phyloP scores from a whole-genome alignment of 331 rosid species.

The Quercus phellos region DNA sequence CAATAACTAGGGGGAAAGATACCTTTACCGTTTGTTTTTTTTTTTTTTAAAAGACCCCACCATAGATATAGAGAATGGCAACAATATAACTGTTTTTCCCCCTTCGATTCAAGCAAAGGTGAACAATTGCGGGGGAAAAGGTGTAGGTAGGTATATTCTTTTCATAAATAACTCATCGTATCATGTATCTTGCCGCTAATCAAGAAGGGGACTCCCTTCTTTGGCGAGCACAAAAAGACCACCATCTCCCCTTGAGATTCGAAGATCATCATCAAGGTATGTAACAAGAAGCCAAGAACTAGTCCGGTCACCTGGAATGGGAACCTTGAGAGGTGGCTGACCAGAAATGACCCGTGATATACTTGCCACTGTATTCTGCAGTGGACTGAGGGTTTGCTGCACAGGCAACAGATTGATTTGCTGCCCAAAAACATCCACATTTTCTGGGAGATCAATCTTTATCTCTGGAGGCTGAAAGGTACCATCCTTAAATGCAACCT shows the following conservation, averaged over 20 bases:
- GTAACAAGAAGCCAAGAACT: constrained; percentile 86
- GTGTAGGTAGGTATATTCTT: constrained; percentile 7
- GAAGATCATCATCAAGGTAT: constrained; percentile 72
- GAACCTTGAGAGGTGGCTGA: constrained; percentile 73
- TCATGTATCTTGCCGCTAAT: constrained; percentile 34
- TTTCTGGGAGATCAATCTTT: constrained; percentile 73
- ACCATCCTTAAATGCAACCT: constrained; percentile 94
- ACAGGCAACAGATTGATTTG: constrained; percentile 53
- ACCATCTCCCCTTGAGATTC: constrained; percentile 95
- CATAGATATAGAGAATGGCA: constrained; percentile 12
- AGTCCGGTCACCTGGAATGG: constrained; percentile 83
- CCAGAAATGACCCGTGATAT: constrained; percentile 70
- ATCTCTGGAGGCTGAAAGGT: constrained; percentile 77
- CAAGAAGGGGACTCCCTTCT: constrained; percentile 78
- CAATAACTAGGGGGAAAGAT: no score
- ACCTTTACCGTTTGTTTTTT: no score
- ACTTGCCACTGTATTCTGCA: constrained; percentile 54
- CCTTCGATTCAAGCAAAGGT: not conserved
- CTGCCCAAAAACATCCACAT: constrained; percentile 70
- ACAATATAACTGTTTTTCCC: not conserved
- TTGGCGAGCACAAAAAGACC: constrained; percentile 85
- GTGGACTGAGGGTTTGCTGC: constrained; percentile 63
- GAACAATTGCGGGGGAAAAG: not conserved
- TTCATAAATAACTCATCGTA: not conserved
- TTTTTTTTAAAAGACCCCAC: not conserved